phyloP scores from a whole-genome alignment of 192 early-diverging fungal species.

The Lobosporangium transversale region DNA sequence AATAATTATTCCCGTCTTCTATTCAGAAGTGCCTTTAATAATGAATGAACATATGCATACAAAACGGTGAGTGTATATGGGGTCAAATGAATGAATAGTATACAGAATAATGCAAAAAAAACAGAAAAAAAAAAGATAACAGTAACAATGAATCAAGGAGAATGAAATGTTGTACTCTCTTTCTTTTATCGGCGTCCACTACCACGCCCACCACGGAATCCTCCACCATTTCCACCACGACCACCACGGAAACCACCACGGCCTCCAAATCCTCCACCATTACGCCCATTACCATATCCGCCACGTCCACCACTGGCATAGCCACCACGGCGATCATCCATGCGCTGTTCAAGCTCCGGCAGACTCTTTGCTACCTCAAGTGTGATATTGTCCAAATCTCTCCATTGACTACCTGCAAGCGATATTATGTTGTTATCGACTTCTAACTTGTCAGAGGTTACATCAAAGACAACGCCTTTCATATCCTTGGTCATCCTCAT shows the following conservation, averaged over 20 bases:
- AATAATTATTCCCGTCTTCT: no score
- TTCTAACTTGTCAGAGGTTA: conserved; percentile 75
- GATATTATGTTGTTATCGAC: conserved; percentile 58
- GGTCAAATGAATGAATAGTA: neutral
- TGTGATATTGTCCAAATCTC: conserved; percentile 67
- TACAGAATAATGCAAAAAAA: neutral
- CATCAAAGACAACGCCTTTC: conserved; percentile 87
- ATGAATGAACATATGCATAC: no score
- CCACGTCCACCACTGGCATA: conserved; percentile 52
- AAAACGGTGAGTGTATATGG: no score
- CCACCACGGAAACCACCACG: conserved; percentile 54
- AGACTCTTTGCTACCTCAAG: conserved; percentile 77
- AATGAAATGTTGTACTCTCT: no score
- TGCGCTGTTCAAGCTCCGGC: conserved; percentile 80
- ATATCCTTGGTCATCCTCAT: conserved; percentile 90
- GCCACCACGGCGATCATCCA: conserved; percentile 56
- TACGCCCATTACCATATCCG: conserved; percentile 55
- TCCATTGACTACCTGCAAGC: conserved; percentile 80
- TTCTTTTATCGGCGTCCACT: conserved; percentile 52
- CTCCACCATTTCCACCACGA: conserved; percentile 24
- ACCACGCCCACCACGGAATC: neutral
- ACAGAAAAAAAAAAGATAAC: neutral
- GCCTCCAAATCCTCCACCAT: conserved; percentile 55
- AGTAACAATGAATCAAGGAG: neutral
- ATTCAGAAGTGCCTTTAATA: no score